phyloP scores from a whole-genome alignment of 1,284 basidiomycete genomes.

The Meripilus lineatus region DNA sequence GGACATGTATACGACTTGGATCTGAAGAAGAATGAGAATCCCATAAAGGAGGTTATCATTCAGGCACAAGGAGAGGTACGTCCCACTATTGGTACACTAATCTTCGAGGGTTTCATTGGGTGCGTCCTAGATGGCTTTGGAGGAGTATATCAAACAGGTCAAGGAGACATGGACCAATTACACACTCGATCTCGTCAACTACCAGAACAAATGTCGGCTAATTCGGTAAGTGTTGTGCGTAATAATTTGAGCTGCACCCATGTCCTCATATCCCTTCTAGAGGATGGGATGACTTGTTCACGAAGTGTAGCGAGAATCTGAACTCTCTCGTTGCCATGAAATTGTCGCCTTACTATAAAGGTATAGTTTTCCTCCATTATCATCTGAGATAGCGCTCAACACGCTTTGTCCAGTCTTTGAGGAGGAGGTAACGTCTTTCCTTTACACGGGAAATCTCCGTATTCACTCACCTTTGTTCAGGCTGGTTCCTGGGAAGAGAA shows the following conservation, averaged over 20 bases:
- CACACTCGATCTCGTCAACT: slow-evolving; percentile 94
- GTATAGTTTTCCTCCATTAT: slow-evolving; percentile 28
- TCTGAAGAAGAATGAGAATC: slow-evolving; percentile 85
- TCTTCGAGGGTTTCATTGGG: background rate
- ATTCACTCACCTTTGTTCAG: slow-evolving; percentile 32
- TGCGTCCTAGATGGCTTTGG: slow-evolving; percentile 75
- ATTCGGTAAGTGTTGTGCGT: slow-evolving; percentile 58
- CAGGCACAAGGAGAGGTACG: slow-evolving; percentile 96
- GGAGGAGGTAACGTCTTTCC: slow-evolving; percentile 65
- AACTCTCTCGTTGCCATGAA: slow-evolving; percentile 98
- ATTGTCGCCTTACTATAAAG: slow-evolving; percentile 94
- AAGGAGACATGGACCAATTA: slow-evolving; percentile 98
- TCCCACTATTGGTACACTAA: background rate
- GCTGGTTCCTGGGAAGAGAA: slow-evolving; percentile 94
- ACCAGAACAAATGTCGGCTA: slow-evolving; percentile 97
- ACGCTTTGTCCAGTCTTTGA: slow-evolving; percentile 66
- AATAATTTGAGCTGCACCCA: background rate
- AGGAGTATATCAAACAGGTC: slow-evolving; percentile 93
- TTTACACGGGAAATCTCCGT: background rate
- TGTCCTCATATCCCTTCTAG: slow-evolving; percentile 32
- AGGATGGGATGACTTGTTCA: slow-evolving; percentile 98
- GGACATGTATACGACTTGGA: slow-evolving; percentile 98
- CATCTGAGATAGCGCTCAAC: slow-evolving; percentile 5
- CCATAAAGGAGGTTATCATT: slow-evolving; percentile 92
- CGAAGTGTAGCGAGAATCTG: slow-evolving; percentile 93